Conservation (phyloP, 2,329 filamentous ascomycete genomes). For the Hymenotorrendiella dingleyae region DNA sequence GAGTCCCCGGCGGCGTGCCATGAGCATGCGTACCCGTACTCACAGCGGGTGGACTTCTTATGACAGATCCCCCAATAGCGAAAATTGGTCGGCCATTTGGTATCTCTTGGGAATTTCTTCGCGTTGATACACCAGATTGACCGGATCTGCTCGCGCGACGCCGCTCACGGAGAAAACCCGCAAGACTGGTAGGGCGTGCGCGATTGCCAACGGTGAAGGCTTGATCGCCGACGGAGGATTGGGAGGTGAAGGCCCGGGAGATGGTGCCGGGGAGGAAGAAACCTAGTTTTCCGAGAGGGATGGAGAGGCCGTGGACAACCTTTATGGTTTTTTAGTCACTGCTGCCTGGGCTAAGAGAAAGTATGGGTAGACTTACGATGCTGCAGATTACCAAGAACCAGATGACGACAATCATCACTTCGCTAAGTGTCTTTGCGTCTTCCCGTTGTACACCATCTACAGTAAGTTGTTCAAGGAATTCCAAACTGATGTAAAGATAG, state of each 20-base stretch:
- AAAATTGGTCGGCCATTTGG: conserved; percentile 31
- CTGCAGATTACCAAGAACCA: conserved; percentile 85
- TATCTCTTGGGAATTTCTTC: conserved; percentile 11
- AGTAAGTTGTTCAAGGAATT: conserved; percentile 60
- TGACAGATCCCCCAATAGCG: conserved; percentile 35
- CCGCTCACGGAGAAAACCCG: conserved; percentile 19
- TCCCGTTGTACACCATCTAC: conserved; percentile 54
- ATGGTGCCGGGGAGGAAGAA: conserved; percentile 58
- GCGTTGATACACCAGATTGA: conserved; percentile 13
- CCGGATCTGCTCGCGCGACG: conserved; percentile 9
- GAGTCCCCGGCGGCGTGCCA: conserved; percentile 10
- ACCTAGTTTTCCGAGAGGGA: conserved; percentile 64
- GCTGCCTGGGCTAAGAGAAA: background rate
- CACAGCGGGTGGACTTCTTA: conserved; percentile 2
- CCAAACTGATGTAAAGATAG: conserved; percentile 75
- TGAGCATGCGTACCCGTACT: background rate
- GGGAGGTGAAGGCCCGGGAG: conserved; percentile 34
- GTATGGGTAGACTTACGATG: conserved; percentile 51
- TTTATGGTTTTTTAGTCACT: conserved; percentile 31
- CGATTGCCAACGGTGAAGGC: conserved; percentile 13
- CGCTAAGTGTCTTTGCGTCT: conserved; percentile 60
- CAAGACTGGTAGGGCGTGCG: conserved; percentile 4
- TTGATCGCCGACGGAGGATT: conserved; percentile 13
- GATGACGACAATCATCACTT: conserved; percentile 65
- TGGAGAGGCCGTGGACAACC: conserved; percentile 76